phyloP scores from a whole-genome alignment of 345 rosid genomes.

The Leavenworthia alabamica region DNA sequence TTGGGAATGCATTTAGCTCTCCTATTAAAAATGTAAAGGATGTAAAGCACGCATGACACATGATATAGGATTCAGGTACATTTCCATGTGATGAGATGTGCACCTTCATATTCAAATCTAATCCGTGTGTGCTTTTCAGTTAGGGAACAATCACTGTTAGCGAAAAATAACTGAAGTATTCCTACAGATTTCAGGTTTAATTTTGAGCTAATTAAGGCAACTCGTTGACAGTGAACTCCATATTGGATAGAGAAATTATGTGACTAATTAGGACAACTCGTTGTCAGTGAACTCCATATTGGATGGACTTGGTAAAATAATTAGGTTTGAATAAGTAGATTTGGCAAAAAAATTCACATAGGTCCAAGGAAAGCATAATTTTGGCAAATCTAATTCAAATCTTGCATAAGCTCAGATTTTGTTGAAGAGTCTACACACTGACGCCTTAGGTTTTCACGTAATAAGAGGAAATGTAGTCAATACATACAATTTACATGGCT shows the following conservation, averaged over 20 bases:
- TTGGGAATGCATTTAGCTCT: slow-evolving; percentile 18
- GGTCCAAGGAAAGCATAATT: not conserved
- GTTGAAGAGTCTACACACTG: not conserved
- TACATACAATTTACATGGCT: not conserved
- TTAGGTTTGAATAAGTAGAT: no score
- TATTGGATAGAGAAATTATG: not conserved
- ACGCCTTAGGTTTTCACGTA: not conserved
- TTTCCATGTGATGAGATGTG: slow-evolving; percentile 8
- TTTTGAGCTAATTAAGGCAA: not conserved
- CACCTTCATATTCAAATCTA: slow-evolving; percentile 6
- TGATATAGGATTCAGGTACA: slow-evolving; percentile 15
- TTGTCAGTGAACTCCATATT: no score
- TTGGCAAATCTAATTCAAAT: not conserved
- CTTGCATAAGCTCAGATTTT: not conserved
- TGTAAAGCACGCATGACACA: slow-evolving; percentile 10
- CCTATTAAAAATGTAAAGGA: not conserved
- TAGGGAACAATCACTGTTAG: not conserved
- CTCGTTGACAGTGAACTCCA: not conserved
- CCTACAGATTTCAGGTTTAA: not conserved
- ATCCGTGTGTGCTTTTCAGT: slow-evolving; percentile 1
- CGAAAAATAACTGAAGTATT: not conserved
- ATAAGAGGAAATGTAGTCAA: not conserved
- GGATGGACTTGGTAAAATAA: no score
- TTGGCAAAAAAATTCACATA: not conserved
- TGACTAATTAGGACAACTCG: no score